A percentile compares a stretch with the other conserved stretches of the same genome.
phyloP scores from a whole-genome alignment of 2,329 filamentous ascomycete species.

The Venturia carpophila region DNA sequence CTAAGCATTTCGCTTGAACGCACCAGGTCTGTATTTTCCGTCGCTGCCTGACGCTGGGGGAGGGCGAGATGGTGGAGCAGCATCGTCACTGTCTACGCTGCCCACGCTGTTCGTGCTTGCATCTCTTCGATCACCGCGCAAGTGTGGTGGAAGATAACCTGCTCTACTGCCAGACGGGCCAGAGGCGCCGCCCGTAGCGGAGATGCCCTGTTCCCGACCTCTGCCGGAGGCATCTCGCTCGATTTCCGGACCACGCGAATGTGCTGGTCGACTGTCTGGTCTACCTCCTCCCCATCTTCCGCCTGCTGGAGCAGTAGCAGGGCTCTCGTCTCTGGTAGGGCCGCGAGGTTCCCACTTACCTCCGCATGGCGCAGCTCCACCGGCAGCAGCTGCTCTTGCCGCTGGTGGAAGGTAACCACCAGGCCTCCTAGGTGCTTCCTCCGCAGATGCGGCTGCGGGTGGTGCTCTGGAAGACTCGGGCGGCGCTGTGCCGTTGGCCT shows the following conservation, averaged over 20 bases:
- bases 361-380: conserved; percentile 20
- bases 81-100: conserved; percentile 12
- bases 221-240: conserved; percentile 23
- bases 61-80: conserved; percentile 8
- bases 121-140: conserved; percentile 20
- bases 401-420: conserved; percentile 41
- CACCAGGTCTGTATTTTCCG: conserved; percentile 36
- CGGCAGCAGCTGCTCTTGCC: conserved; percentile 25
- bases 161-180: conserved; percentile 9
- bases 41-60: conserved; percentile 23
- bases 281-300: conserved; percentile 21
- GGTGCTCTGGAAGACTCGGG: conserved; percentile 27
- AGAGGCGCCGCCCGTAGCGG: not conserved
- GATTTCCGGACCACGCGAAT: conserved; percentile 1
- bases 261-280: conserved; percentile 20
- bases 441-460: conserved; percentile 31
- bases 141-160: conserved; percentile 18
- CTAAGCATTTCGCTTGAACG: conserved; percentile 24
- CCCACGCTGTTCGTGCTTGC: conserved; percentile 14
- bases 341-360: conserved; percentile 31
- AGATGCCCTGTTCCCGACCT: conserved; percentile 14
- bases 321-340: conserved; percentile 27
- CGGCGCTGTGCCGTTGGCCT: conserved; percentile 28
- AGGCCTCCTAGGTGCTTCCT: conserved; percentile 34
- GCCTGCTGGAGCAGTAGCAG: conserved; percentile 24